Base-by-base conservation (phyloP, 1,284 basidiomycete species). In the Leccinum ponderosum region DNA sequence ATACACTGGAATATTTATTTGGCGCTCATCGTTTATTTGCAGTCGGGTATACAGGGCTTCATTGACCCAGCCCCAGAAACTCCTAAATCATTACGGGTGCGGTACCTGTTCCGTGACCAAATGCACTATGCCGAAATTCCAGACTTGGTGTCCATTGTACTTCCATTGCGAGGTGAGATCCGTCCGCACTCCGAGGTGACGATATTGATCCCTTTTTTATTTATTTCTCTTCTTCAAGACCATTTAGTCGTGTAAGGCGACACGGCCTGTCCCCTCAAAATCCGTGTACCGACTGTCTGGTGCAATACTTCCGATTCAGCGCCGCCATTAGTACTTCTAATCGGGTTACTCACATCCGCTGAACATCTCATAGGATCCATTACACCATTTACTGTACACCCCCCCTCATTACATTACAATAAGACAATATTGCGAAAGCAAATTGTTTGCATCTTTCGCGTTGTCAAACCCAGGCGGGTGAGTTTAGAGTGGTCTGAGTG, bases 61-160 rank as follows among this genome's bases (percentile, higher is more conserved):
- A 84, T 82, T 69, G 90, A 93, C 75, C 90, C 86, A 62, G 86
- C 83, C n/a, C 84, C 89, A 39, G 84, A 83, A 42, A 79, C 83
- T 59, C 75, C 80, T 58, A 93, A 93, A 78, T 78, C 80, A 25
- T 76, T 97, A 55, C 78, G 84, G 31, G 81, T 97, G 53, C 82
- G 86, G 50, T 97, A 97, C 76, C 76, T 83, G 53, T 97, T 97
- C 81, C 82, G 85, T 64, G 87, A 86, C 47, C 81, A 81, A 62
- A 68, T 81, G 75, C 94, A 97, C 73, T 89, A 91, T 73, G 87
- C 87, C 64, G 86, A 87, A 66, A 85, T 93, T 62, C 85, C 84
- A 66, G 94, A 96, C 76, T 78, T 80, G 69, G 75, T 82, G 48
- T 81, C 87, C 31, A 80, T 94, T 25, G 87, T 93, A 27, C 80